Evolutionary conservation across 83 land plant species (phyloP).

Genomic region (Thuja plicata): DNA sequence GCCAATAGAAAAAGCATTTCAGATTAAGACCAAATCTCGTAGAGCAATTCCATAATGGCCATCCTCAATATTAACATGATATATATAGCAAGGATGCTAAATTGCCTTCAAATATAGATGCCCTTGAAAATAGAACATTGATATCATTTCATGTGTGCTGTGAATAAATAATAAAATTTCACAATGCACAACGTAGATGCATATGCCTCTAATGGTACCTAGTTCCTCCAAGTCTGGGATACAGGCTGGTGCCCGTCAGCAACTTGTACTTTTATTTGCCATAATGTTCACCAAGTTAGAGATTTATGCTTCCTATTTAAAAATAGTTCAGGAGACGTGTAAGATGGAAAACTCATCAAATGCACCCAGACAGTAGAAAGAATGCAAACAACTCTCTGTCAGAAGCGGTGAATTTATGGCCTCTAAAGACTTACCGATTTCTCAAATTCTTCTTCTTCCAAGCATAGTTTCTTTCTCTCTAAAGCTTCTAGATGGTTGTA

Average conservation of each 20-base stretch:
- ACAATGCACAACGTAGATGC: no score
- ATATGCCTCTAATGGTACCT: background rate
- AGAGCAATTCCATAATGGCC: no score
- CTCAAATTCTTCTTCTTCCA: no score
- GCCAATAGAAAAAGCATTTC: no score
- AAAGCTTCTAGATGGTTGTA: no score
- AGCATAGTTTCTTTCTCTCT: no score
- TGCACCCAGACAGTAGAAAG: background rate
- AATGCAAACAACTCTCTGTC: background rate
- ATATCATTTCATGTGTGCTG: background rate
- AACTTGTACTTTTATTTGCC: background rate
- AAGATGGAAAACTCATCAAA: no score
- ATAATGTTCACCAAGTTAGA: background rate
- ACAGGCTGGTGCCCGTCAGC: no score
- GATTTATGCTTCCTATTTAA: background rate
- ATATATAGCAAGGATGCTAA: background rate
- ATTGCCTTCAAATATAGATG: background rate
- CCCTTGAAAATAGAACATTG: background rate
- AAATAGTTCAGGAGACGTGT: background rate
- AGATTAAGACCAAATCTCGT: no score
- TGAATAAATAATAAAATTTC: background rate
- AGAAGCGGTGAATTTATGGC: no score
- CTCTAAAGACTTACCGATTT: no score
- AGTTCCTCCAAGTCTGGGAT: background rate
- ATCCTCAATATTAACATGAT: background rate